Evolutionary conservation across 2,329 filamentous ascomycete species (phyloP).

Genomic region (Nothopassalora personata): DNA sequence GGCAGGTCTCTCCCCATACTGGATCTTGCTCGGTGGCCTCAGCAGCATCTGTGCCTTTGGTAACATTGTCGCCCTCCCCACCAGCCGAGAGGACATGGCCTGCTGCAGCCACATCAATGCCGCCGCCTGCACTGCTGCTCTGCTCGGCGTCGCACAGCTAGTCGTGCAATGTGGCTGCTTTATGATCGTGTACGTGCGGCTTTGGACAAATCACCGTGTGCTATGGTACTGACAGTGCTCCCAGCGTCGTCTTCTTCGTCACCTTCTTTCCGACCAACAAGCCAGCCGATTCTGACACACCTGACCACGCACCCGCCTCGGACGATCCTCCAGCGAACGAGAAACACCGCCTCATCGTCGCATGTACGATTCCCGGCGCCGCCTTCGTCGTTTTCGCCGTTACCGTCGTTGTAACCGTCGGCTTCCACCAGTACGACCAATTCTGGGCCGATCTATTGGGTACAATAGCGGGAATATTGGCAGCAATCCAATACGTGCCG

Average conservation of each 20-base stretch:
- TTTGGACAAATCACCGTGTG: not conserved
- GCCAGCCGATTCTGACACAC: slow-evolving; percentile 35
- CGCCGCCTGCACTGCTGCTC: slow-evolving; percentile 76
- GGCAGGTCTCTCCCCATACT: slow-evolving; percentile 92
- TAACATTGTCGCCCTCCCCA: slow-evolving; percentile 85
- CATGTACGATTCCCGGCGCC: slow-evolving; percentile 66
- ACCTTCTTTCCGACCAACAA: slow-evolving; percentile 68
- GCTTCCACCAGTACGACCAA: slow-evolving; percentile 59
- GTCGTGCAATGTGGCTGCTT: slow-evolving; percentile 91
- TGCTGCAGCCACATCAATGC: slow-evolving; percentile 79
- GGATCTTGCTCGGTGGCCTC: slow-evolving; percentile 87
- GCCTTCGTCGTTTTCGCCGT: slow-evolving; percentile 64
- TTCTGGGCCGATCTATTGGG: slow-evolving; percentile 83
- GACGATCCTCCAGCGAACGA: slow-evolving; percentile 30
- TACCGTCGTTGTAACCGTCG: slow-evolving; percentile 60
- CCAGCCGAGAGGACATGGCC: slow-evolving; percentile 72
- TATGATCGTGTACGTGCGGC: slow-evolving; percentile 67
- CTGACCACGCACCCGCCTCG: slow-evolving; percentile 56
- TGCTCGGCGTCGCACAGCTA: slow-evolving; percentile 86
- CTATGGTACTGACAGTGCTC: not conserved
- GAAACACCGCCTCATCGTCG: slow-evolving; percentile 61
- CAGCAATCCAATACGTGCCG: slow-evolving; percentile 85
- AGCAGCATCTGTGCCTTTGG: slow-evolving; percentile 80
- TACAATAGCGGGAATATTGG: slow-evolving; percentile 69
- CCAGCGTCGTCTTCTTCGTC: slow-evolving; percentile 84